Percentiles rank a stretch among this genome's conserved stretches.
These are phyloP conservation scores for Elaeis guineensis DNA, from an alignment of 176 grass and related monocot species.

Conservation along the genomic window DNA sequence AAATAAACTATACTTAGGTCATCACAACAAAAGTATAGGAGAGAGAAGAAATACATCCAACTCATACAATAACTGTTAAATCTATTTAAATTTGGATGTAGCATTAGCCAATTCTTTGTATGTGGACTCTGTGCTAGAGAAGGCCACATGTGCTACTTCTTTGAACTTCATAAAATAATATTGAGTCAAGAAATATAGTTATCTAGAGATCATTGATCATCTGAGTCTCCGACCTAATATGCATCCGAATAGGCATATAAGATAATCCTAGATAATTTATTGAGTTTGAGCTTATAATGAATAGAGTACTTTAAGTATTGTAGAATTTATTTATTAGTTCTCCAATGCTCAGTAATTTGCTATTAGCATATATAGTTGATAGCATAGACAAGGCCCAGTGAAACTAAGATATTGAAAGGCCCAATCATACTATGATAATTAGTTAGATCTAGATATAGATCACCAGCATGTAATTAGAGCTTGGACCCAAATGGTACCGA, in stretches of 20 bases:
- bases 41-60: neutral
- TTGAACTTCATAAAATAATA: slow-evolving; percentile 7
- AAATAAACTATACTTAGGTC: neutral
- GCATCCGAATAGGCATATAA: too few relatives aligned
- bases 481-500: neutral
- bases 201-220: too few relatives aligned
- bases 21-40: neutral
- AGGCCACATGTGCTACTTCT: neutral
- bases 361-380: neutral
- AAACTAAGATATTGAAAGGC: neutral
- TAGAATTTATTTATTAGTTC: neutral
- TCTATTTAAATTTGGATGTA: neutral
- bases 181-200: neutral
- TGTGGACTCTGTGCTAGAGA: neutral
- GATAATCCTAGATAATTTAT: neutral
- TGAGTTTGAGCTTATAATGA: neutral
- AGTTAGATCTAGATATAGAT: neutral
- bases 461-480: too few relatives aligned
- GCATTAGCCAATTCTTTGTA: neutral
- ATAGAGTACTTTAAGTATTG: neutral
- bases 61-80: neutral
- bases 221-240: too few relatives aligned
- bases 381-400: neutral
- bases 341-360: neutral
- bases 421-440: neutral